Percentiles rank a stretch among this genome's conserved stretches.
These are phyloP conservation scores for Sordaria brevicollis DNA, from an alignment of 495 filamentous ascomycete species.

Conservation along the genomic window DNA sequence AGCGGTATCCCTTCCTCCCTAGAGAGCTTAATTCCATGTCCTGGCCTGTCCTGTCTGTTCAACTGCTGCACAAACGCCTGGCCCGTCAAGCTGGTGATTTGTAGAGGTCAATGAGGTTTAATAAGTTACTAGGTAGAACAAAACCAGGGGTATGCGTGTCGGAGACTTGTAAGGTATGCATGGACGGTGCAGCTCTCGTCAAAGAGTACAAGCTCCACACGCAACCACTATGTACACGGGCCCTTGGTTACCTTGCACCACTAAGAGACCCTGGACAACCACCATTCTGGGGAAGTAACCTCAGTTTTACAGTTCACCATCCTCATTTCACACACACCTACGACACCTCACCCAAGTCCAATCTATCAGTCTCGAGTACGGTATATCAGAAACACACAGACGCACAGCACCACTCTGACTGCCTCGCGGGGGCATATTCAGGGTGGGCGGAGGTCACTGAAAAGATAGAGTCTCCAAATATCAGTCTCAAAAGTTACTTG, in stretches of 20 bases:
- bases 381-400: neutral
- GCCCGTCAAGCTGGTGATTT: too few species aligned
- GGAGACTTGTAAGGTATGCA: neutral
- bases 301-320: neutral
- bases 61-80: neutral
- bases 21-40: neutral
- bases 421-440: neutral
- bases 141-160: neutral
- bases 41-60: neutral
- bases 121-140: neutral
- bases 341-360: neutral
- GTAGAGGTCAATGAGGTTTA: too few species aligned
- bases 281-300: neutral
- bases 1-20: neutral
- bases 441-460: neutral
- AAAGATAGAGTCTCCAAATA: neutral
- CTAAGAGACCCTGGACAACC: neutral
- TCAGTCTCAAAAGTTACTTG: neutral
- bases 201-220: neutral
- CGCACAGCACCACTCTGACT: neutral
- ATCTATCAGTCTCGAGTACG: neutral
- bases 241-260: neutral
- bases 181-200: neutral
- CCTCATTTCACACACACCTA: too few species aligned
- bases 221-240: neutral